A percentile compares a stretch with the other conserved stretches of the same genome.
phyloP scores from a whole-genome alignment of 2,329 filamentous ascomycete genomes.

The Penicillium paneum region DNA sequence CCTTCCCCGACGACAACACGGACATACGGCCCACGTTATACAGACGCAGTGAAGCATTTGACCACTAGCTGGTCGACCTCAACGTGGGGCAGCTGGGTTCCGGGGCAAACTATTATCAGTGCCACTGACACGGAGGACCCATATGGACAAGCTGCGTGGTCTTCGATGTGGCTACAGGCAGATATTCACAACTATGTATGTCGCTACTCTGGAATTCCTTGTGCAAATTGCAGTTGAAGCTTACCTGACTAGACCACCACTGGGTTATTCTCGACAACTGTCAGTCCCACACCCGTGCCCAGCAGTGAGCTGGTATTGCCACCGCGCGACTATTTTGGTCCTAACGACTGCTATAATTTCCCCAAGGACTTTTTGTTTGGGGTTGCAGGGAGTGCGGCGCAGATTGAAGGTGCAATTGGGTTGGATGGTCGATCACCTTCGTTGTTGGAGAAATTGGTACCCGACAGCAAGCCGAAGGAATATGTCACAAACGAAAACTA shows the following conservation, averaged over 20 bases:
- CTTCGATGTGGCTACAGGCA: conserved; percentile 32
- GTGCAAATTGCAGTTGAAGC: not conserved
- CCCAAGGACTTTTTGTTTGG: conserved; percentile 45
- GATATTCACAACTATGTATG: conserved; percentile 30
- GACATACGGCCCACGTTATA: conserved; percentile 29
- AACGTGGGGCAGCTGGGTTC: conserved; percentile 37
- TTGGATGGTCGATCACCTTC: conserved; percentile 41
- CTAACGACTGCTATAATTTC: conserved; percentile 35
- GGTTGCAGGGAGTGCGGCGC: conserved; percentile 42
- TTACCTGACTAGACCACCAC: conserved; percentile 23
- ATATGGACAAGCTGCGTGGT: conserved; percentile 40
- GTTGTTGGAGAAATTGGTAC: conserved; percentile 39
- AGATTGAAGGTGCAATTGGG: conserved; percentile 46
- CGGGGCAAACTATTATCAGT: conserved; percentile 25
- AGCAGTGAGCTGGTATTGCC: conserved; percentile 56
- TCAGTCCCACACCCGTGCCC: conserved; percentile 54
- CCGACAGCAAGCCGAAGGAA: conserved; percentile 37
- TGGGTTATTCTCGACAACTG: conserved; percentile 51
- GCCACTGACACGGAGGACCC: conserved; percentile 29
- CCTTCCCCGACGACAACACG: conserved; percentile 29
- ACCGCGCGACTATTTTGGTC: conserved; percentile 51
- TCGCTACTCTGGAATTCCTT: not conserved
- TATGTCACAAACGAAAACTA: conserved; percentile 53
- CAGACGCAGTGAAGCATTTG: conserved; percentile 25
- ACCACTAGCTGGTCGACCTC: conserved; percentile 25